Evolutionary conservation across 352 stramenopile genomes (phyloP).

Genomic region (Pseudoperonospora humuli): DNA sequence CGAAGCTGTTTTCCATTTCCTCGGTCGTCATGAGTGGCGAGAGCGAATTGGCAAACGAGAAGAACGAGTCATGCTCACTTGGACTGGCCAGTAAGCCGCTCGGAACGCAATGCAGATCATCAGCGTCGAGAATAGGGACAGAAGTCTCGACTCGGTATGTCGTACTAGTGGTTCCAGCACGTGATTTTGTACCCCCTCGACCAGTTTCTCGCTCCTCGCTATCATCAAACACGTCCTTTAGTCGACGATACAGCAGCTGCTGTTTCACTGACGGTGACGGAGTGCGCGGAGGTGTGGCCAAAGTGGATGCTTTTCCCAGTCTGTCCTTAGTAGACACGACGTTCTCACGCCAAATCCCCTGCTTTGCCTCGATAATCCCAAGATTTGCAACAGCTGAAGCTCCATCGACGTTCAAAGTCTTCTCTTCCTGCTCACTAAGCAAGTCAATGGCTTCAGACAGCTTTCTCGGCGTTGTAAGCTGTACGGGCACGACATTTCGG

Average conservation of each 20-base stretch:
- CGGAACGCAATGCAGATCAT: slow-evolving; percentile 37
- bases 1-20: slow-evolving; percentile 55
- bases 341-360: neutral
- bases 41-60: slow-evolving; percentile 71
- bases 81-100: slow-evolving; percentile 26
- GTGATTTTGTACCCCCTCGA: slow-evolving; percentile 8
- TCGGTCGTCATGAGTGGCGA: slow-evolving; percentile 52
- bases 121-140: slow-evolving; percentile 7
- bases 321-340: neutral
- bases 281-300: slow-evolving; percentile 4
- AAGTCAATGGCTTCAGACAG: slow-evolving; percentile 17
- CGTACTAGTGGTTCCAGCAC: neutral
- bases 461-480: slow-evolving; percentile 6
- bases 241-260: slow-evolving; percentile 23
- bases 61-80: slow-evolving; percentile 69
- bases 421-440: slow-evolving; percentile 13
- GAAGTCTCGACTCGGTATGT: slow-evolving; percentile 1
- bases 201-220: slow-evolving; percentile 5
- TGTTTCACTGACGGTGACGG: slow-evolving; percentile 27
- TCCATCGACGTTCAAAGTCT: slow-evolving; percentile 5
- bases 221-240: slow-evolving; percentile 35
- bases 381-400: neutral
- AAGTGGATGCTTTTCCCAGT: slow-evolving; percentile 4
- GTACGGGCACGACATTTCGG: slow-evolving; percentile 7
- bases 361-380: slow-evolving; percentile 1